phyloP scores from a whole-genome alignment of 2,329 filamentous ascomycete species.

The Nothophaeocryptopus gaeumannii region DNA sequence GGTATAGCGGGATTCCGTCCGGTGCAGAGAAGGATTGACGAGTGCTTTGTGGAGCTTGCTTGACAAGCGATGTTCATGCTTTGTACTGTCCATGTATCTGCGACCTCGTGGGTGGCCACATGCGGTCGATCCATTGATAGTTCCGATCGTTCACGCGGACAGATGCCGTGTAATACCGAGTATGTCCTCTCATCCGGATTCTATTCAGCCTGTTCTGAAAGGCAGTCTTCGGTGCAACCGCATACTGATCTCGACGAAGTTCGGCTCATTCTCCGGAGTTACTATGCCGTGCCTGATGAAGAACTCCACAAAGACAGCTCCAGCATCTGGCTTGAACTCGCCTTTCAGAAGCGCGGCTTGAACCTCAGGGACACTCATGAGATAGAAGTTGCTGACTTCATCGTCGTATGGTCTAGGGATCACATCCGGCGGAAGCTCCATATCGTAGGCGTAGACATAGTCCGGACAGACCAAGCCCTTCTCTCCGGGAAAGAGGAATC shows the following conservation, averaged over 20 bases:
- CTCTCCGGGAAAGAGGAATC: slow-evolving; percentile 72
- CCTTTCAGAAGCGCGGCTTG: slow-evolving; percentile 64
- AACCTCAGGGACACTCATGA: slow-evolving; percentile 72
- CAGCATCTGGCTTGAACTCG: slow-evolving; percentile 89
- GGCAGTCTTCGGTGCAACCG: slow-evolving; percentile 74
- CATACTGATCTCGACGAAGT: slow-evolving; percentile 70
- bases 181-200: neutral
- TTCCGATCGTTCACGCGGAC: too few relatives aligned
- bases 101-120: too few relatives aligned
- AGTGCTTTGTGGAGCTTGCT: too few relatives aligned
- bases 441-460: slow-evolving; percentile 83
- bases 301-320: slow-evolving; percentile 81
- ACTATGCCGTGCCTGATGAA: slow-evolving; percentile 78
- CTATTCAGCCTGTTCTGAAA: slow-evolving; percentile 53
- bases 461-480: slow-evolving; percentile 80
- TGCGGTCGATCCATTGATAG: too few relatives aligned
- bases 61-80: too few relatives aligned
- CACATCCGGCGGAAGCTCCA: slow-evolving; percentile 68
- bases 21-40: too few relatives aligned
- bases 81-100: too few relatives aligned
- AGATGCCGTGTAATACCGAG: too few relatives aligned
- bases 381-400: slow-evolving; percentile 79
- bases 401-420: slow-evolving; percentile 75
- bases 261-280: slow-evolving; percentile 71
- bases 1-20: too few relatives aligned